These are phyloP conservation scores for Claviceps sp. DNA, from an alignment of 2,329 filamentous ascomycete genomes.

Conservation along the genomic window DNA sequence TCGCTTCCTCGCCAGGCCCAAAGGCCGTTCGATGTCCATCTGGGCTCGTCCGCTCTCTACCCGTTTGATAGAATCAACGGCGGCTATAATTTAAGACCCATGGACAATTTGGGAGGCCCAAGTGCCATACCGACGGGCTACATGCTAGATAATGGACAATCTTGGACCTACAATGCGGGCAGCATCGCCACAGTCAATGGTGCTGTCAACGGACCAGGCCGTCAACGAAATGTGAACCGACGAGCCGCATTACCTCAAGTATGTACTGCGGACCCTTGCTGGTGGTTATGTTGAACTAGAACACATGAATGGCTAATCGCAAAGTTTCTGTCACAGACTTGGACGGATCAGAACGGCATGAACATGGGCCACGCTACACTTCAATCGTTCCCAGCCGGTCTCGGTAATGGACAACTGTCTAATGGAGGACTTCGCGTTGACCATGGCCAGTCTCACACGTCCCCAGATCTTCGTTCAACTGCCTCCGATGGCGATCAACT, in stretches of 20 bases:
- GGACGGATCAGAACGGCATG: slow-evolving; percentile 35
- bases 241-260: slow-evolving; percentile 59
- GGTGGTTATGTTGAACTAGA: too few relatives aligned
- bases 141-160: slow-evolving; percentile 56
- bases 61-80: slow-evolving; percentile 51
- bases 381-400: slow-evolving; percentile 21
- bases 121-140: slow-evolving; percentile 31
- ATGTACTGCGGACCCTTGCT: slow-evolving; percentile 24
- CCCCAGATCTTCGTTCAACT: slow-evolving; percentile 28
- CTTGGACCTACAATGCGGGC: slow-evolving; percentile 62
- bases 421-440: slow-evolving; percentile 32
- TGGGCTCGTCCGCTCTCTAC: slow-evolving; percentile 53
- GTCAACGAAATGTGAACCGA: slow-evolving; percentile 41
- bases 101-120: slow-evolving; percentile 30
- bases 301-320: not conserved
- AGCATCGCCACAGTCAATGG: slow-evolving; percentile 51
- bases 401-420: slow-evolving; percentile 23
- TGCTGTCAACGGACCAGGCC: slow-evolving; percentile 49
- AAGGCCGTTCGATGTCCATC: slow-evolving; percentile 62
- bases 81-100: slow-evolving; percentile 45
- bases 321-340: slow-evolving; percentile 23
- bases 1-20: slow-evolving; percentile 42
- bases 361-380: slow-evolving; percentile 26
- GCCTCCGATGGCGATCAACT: slow-evolving; percentile 62
- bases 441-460: slow-evolving; percentile 25